Evolutionary conservation across 2,329 filamentous ascomycete species (phyloP), one percentile per base, ranked within the genome.

Genomic region (Beauveria pseudobassiana): DNA sequence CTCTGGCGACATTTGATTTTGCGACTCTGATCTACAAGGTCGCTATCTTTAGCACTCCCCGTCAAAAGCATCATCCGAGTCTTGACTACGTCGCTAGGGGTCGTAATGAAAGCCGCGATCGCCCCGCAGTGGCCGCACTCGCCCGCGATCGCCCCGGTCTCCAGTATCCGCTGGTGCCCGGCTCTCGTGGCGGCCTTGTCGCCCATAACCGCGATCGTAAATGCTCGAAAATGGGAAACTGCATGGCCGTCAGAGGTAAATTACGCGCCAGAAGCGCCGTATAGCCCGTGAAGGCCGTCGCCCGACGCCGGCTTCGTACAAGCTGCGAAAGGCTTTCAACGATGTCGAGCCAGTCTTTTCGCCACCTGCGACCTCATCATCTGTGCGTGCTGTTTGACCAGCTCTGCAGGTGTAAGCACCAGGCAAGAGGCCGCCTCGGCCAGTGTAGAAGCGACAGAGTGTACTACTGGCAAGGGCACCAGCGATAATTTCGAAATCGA

Each of bases 351-450:
- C 9, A 53, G 38, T 46, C 40, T 57, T 18, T 63, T 66, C 24
- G 65, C 43, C 42, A 43, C 45, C 49, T 63, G 64, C 63, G 67
- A 18, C 38, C 69, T 78, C 1, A 95, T 79, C 82, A 96, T 92
- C 73, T 96, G 92, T 0, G 93, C 91, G 73, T 96, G 96, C 72
- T 96, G 92, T 76, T 97, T 96, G 65, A 96, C 84, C 8, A 96
- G 90, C 72, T 96, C 92, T 16, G 91, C 91, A 0, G 92, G 93
- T 0, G 92, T 93, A 42, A 96, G 83, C 64, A 96, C 90, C 22
- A 91, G 80, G 71, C 93, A 96, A 5, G 91, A 93, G 3, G 91
- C 89, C 67, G 92, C 83, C 74, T 97, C 93, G 1, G 88, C 93
- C 18, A 85, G 76, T 2, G 86, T 87, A 1, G 91, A 96, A 14